Evolutionary conservation across 2,329 filamentous ascomycete species (phyloP).

Genomic region (Calonectria naviculata): DNA sequence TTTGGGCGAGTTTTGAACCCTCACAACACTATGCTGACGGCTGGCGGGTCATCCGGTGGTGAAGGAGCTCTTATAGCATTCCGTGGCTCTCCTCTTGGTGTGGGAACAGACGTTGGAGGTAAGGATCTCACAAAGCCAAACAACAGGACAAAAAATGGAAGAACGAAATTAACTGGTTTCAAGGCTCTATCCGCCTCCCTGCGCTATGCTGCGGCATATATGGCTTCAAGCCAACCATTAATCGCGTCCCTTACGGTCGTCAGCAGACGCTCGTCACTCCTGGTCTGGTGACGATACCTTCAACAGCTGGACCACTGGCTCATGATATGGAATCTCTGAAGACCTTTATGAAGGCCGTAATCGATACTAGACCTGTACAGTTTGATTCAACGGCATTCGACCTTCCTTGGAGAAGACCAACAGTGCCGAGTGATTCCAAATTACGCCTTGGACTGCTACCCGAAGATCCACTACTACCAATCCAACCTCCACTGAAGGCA

Average conservation of each 20-base stretch:
- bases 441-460: slow-evolving; percentile 16
- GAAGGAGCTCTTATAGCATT: slow-evolving; percentile 47
- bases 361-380: not conserved
- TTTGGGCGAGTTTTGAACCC: slow-evolving; percentile 71
- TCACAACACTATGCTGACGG: slow-evolving; percentile 63
- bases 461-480: slow-evolving; percentile 14
- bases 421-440: not conserved
- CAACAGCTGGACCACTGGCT: slow-evolving; percentile 19
- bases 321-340: slow-evolving; percentile 17
- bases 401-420: slow-evolving; percentile 15
- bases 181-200: slow-evolving; percentile 41
- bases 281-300: not conserved
- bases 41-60: slow-evolving; percentile 72
- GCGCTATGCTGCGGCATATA: slow-evolving; percentile 34
- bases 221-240: slow-evolving; percentile 23
- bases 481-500: slow-evolving; percentile 20
- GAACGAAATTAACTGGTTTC: not conserved
- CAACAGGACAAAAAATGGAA: not conserved
- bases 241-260: slow-evolving; percentile 14
- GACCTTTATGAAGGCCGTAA: slow-evolving; percentile 9
- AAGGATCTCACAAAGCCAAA: not conserved
- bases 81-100: slow-evolving; percentile 45
- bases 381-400: slow-evolving; percentile 18
- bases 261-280: not conserved
- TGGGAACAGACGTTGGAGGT: slow-evolving; percentile 47